phyloP scores from a whole-genome alignment of 768 basidiomycete genomes.

The Mrakia hoshinonis region DNA sequence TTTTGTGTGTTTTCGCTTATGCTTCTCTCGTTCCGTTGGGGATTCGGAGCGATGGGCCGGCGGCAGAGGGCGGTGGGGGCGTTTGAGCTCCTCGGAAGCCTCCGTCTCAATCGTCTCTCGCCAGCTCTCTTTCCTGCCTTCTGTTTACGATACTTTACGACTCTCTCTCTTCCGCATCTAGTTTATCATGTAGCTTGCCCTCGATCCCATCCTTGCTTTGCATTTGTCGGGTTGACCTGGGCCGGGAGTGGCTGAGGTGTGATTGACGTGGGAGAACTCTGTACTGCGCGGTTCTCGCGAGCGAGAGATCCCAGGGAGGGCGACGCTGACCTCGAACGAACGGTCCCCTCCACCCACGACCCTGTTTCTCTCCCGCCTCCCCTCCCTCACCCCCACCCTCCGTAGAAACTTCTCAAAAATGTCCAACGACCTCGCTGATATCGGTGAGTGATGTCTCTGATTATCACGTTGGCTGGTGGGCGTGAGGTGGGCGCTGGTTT shows the following conservation, averaged over 20 bases:
- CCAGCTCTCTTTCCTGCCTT: background rate
- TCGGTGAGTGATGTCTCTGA: background rate
- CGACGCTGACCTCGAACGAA: background rate
- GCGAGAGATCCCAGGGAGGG: background rate
- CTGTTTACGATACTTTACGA: background rate
- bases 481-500: too few relatives aligned
- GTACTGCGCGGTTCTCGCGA: background rate
- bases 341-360: background rate
- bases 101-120: background rate
- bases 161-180: background rate
- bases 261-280: background rate
- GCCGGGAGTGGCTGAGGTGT: too few relatives aligned
- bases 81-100: too few relatives aligned
- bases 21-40: background rate
- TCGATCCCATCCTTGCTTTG: background rate
- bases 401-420: slow-evolving; percentile 1
- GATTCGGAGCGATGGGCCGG: too few relatives aligned
- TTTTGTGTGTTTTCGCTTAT: background rate
- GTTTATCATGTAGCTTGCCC: too few relatives aligned
- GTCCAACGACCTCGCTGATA: background rate
- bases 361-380: background rate
- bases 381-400: background rate
- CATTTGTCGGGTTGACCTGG: background rate
- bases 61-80: too few relatives aligned
- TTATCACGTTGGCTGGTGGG: background rate